These are phyloP conservation scores for Tetrastigma voinierianum DNA, from an alignment of 164 flowering plant species.

Conservation along the genomic window DNA sequence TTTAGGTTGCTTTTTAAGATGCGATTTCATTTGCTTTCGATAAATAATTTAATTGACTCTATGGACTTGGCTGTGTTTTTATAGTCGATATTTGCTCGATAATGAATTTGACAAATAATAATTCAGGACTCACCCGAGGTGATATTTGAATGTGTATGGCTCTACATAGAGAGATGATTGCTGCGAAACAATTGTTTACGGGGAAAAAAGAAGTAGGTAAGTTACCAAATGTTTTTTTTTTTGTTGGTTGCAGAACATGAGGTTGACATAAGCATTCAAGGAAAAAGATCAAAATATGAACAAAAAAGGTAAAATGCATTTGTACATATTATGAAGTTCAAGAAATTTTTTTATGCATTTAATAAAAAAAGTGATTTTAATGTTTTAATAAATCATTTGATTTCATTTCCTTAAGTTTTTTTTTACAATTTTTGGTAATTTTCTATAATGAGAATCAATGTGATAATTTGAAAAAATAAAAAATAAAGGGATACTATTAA, in stretches of 20 bases:
- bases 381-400: too few species aligned
- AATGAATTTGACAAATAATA: slow-evolving; percentile 97
- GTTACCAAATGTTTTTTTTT: neutral
- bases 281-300: too few species aligned
- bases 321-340: too few species aligned
- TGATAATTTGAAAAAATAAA: too few species aligned
- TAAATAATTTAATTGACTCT: neutral
- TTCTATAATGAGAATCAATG: too few species aligned
- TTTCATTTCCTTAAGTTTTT: too few species aligned
- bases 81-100: slow-evolving; percentile 68
- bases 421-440: too few species aligned
- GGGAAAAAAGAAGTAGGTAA: slow-evolving; percentile 77
- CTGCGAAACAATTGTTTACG: slow-evolving; percentile 94
- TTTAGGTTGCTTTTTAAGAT: slow-evolving; percentile 60
- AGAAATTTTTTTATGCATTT: too few species aligned
- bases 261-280: too few species aligned
- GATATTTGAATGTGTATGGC: slow-evolving; percentile 89
- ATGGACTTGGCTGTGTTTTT: neutral
- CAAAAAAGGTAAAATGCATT: too few species aligned
- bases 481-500: too few species aligned
- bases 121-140: slow-evolving; percentile 89
- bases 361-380: too few species aligned
- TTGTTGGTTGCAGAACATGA: neutral
- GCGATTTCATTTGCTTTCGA: neutral
- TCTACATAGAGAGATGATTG: slow-evolving; percentile 96